phyloP scores from a whole-genome alignment of 2,329 filamentous ascomycete species.

The Chrysoporthe puriensis region DNA sequence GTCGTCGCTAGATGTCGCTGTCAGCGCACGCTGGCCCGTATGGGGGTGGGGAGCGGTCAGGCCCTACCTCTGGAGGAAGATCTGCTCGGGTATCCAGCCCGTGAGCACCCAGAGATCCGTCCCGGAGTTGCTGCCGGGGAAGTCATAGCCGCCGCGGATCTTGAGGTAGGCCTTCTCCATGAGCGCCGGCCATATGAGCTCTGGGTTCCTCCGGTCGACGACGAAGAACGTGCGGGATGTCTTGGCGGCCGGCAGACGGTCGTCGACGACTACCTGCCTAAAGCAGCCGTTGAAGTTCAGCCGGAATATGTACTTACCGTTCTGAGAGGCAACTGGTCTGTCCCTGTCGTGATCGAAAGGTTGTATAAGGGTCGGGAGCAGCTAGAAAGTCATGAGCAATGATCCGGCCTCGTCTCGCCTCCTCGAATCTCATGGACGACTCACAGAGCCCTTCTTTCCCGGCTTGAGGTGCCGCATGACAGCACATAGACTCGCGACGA shows the following conservation, averaged over 20 bases:
- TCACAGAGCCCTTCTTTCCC: conserved; percentile 66
- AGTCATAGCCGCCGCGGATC: conserved; percentile 93
- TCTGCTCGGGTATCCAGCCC: conserved; percentile 95
- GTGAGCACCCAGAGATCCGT: conserved; percentile 92
- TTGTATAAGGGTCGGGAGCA: conserved; percentile 73
- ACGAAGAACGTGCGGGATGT: conserved; percentile 81
- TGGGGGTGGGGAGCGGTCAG: background rate
- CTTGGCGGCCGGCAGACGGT: conserved; percentile 78
- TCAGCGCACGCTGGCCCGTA: background rate
- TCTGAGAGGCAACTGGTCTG: conserved; percentile 68
- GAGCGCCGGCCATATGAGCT: conserved; percentile 87
- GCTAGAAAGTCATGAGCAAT: conserved; percentile 45
- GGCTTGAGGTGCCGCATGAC: conserved; percentile 71
- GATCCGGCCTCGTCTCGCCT: background rate
- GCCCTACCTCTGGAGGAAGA: conserved; percentile 77
- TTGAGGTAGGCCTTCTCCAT: conserved; percentile 97
- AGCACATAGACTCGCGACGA: conserved; percentile 92
- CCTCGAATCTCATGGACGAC: conserved; percentile 28
- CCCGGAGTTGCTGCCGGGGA: conserved; percentile 94
- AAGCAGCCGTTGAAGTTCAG: conserved; percentile 96
- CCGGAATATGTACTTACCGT: conserved; percentile 89
- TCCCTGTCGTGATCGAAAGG: conserved; percentile 68
- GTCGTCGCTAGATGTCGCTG: conserved; percentile 65
- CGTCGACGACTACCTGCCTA: conserved; percentile 85
- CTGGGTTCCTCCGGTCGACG: conserved; percentile 79